Evolutionary conservation across 106 monocot species (phyloP), one percentile per base, ranked within the genome.

Genomic region (Xerophyta viscosa): DNA sequence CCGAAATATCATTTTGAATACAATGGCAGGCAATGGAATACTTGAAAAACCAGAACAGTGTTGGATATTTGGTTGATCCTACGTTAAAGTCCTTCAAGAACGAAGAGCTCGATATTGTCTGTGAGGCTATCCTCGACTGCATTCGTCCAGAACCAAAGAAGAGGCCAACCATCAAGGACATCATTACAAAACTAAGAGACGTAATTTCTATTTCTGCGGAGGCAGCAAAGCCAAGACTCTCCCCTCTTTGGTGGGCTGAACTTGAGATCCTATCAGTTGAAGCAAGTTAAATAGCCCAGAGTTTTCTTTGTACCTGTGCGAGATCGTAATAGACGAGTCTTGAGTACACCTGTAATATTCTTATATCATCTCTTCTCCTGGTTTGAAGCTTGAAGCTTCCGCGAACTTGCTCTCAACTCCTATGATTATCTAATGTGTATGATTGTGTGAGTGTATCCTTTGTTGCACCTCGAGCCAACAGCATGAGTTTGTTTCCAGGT

Each of bases 191-290:
- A 41, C 37, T 93, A 31, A 66, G 61, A 49, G 50, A 54, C 29
- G 80, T 47, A 0, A 25, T 79, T 18, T 64, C 49, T 3, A 87
- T 93, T 50, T 77, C 80, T 4, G 80, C 87, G 2, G 93, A 87
- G n/a, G 71, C 87, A 20, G 93, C 93, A 24, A 48, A 20, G 1
- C 83, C 93, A 8, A 67, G 66, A 33, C 69, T 79, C n/a, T 93
- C 87, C 37, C 92, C 92, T 23, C 92, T 92, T 48, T 92, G 92
- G 92, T 92, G 92, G 92, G 92, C 92, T 22, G 92, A 92, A 53
- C 80, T 92, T 39, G 93, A 87, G 65, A 87, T 93, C 53, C 77
- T 93, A 12, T 77, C 87, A 11, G 66, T 68, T 17, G 74, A 93
- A 61, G 83, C 83, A 44, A 68, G 59, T 49, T 77, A 66, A 67